Percentiles rank a stretch among this genome's conserved stretches.
Evolutionary conservation across 768 basidiomycete genomes (phyloP).

Genomic region (Tulasnella sp.): DNA sequence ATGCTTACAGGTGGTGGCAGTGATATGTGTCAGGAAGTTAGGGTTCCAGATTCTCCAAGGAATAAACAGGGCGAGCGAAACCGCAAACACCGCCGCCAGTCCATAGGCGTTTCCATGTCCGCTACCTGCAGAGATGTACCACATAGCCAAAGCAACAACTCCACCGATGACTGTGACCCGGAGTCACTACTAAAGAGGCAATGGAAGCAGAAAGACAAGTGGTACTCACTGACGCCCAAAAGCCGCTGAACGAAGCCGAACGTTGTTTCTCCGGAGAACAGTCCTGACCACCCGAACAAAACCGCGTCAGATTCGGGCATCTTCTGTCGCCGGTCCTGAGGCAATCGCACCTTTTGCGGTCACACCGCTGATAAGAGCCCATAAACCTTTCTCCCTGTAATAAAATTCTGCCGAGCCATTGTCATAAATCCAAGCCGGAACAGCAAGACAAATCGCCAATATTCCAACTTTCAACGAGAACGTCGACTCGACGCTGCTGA

Average conservation of each 20-base stretch:
- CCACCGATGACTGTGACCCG: constrained; percentile 7
- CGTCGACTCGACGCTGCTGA: constrained; percentile 14
- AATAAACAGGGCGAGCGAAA: constrained; percentile 5
- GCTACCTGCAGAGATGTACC: constrained; percentile 27
- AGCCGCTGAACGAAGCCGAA: constrained; percentile 24
- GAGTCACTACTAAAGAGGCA: background rate
- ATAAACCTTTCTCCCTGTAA: constrained; percentile 22
- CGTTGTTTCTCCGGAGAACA: constrained; percentile 15
- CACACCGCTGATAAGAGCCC: constrained; percentile 22
- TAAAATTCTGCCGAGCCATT: constrained; percentile 25
- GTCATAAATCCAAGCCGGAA: constrained; percentile 20
- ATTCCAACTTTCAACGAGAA: constrained; percentile 23
- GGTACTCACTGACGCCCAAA: background rate
- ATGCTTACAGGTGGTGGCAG: constrained; percentile 18
- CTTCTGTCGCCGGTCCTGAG: too few relatives aligned
- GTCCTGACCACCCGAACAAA: background rate
- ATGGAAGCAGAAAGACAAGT: background rate
- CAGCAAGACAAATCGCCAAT: constrained; percentile 22
- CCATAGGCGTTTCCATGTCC: constrained; percentile 27
- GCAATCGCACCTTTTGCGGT: constrained; percentile 12
- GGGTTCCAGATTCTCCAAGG: constrained; percentile 25
- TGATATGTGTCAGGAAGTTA: constrained; percentile 19
- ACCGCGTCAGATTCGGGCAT: background rate
- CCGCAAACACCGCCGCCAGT: constrained; percentile 14
- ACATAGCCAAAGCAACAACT: constrained; percentile 20